These are phyloP conservation scores for Ascochyta koolunga DNA, from an alignment of 2,329 filamentous ascomycete genomes.

Conservation along the genomic window DNA sequence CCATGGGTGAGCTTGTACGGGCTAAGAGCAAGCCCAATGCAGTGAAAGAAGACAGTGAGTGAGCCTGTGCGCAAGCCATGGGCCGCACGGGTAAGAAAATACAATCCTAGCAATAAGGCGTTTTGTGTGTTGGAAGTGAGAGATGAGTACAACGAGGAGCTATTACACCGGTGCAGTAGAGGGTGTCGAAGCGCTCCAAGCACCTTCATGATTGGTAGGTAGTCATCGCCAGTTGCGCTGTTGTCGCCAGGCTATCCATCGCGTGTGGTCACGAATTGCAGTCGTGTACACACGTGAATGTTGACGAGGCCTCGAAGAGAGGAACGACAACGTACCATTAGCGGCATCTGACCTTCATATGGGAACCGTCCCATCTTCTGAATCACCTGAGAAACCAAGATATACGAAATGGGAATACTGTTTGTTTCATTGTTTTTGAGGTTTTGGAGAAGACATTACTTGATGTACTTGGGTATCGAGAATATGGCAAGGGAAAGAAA, in stretches of 20 bases:
- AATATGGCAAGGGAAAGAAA: neutral
- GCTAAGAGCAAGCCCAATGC: neutral
- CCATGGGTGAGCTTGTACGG: neutral
- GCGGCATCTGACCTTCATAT: neutral
- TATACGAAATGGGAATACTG: neutral
- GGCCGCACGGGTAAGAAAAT: too few species aligned
- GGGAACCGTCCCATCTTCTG: too few species aligned
- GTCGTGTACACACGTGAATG: neutral
- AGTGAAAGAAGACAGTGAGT: conserved; percentile 2
- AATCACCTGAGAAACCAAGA: neutral
- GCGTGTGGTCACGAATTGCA: too few species aligned
- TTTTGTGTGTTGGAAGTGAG: neutral
- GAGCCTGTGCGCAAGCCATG: too few species aligned
- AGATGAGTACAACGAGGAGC: neutral
- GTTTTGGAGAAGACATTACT: conserved; percentile 5
- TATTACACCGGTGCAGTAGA: neutral
- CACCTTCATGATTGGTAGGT: too few species aligned
- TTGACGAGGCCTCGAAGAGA: neutral
- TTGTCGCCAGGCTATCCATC: neutral
- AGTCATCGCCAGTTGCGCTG: neutral
- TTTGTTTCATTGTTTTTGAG: neutral
- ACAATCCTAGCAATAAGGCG: too few species aligned
- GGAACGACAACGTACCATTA: neutral
- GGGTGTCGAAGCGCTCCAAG: neutral
- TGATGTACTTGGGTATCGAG: conserved; percentile 6